Evolutionary conservation across 2,329 filamentous ascomycete species (phyloP).

Genomic region (Calonectria henricotiae): DNA sequence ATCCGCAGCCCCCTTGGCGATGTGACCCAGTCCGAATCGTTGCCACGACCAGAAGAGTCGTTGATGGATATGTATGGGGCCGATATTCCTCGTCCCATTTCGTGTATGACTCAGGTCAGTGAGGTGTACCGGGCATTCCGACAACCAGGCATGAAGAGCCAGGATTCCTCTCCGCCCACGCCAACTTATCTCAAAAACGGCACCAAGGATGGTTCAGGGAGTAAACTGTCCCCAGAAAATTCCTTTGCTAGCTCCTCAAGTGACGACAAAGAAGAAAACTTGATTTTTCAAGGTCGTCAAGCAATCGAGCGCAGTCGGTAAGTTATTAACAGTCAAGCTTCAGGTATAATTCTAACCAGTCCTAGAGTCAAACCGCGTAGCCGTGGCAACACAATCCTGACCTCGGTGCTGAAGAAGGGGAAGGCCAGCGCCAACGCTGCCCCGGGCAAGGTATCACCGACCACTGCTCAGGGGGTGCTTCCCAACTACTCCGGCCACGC

Average conservation of each 20-base stretch:
- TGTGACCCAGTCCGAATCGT: slow-evolving; percentile 57
- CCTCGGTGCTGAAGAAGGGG: slow-evolving; percentile 69
- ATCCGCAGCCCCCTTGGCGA: slow-evolving; percentile 50
- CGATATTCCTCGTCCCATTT: slow-evolving; percentile 47
- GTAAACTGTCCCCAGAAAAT: slow-evolving; percentile 42
- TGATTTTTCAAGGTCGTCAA: slow-evolving; percentile 61
- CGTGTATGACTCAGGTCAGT: slow-evolving; percentile 48
- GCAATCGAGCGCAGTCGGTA: slow-evolving; percentile 54
- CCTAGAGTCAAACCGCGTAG: slow-evolving; percentile 58
- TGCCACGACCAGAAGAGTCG: slow-evolving; percentile 48
- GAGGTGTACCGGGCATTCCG: slow-evolving; percentile 53
- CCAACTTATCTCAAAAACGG: not conserved
- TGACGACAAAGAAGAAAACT: slow-evolving; percentile 47
- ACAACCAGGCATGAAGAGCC: slow-evolving; percentile 42
- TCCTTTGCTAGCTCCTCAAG: slow-evolving; percentile 43
- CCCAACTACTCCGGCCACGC: slow-evolving; percentile 70
- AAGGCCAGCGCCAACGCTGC: slow-evolving; percentile 65
- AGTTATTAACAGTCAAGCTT: slow-evolving; percentile 31
- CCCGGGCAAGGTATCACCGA: slow-evolving; percentile 68
- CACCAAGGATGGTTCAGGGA: slow-evolving; percentile 5
- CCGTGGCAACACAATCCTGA: slow-evolving; percentile 64
- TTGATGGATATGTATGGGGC: slow-evolving; percentile 45
- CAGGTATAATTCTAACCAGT: slow-evolving; percentile 38
- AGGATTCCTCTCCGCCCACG: slow-evolving; percentile 12
- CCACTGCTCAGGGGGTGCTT: slow-evolving; percentile 70